Conservation (phyloP, 371 early-diverging fungal species). For the Syncephalastrum contaminatum region DNA sequence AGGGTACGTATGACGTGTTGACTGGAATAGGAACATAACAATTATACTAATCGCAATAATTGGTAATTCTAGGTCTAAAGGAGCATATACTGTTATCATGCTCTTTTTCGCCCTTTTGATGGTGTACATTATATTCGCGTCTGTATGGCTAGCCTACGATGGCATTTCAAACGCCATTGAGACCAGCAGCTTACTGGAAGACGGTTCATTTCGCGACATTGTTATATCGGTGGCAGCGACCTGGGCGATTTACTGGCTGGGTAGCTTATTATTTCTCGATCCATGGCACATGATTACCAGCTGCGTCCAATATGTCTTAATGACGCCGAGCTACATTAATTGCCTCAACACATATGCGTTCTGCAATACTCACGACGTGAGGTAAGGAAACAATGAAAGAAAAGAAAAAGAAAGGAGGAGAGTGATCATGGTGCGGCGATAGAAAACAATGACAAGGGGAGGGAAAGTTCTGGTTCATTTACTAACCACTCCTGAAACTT, state of each 20-base stretch:
- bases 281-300: conserved; percentile 96
- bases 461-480: background rate
- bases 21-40: background rate
- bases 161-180: conserved; percentile 19
- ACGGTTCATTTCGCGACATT: conserved; percentile 77
- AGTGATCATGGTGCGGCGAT: background rate
- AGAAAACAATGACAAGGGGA: background rate
- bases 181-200: conserved; percentile 22
- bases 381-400: conserved; percentile 22
- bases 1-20: conserved; percentile 36
- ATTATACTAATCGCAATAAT: background rate
- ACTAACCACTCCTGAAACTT: background rate
- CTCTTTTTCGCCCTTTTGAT: conserved; percentile 54
- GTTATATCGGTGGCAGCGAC: conserved; percentile 81
- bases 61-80: conserved; percentile 24
- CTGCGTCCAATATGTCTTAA: conserved; percentile 81
- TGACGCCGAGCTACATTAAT: conserved; percentile 84
- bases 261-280: conserved; percentile 77
- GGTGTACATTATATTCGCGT: conserved; percentile 57
- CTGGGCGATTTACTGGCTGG: conserved; percentile 79
- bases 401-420: background rate
- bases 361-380: conserved; percentile 91
- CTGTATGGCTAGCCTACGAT: conserved; percentile 39
- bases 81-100: conserved; percentile 46
- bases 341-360: conserved; percentile 92